Evolutionary conservation across 768 basidiomycete species (phyloP).

Genomic region (Floccularia luteovirens): DNA sequence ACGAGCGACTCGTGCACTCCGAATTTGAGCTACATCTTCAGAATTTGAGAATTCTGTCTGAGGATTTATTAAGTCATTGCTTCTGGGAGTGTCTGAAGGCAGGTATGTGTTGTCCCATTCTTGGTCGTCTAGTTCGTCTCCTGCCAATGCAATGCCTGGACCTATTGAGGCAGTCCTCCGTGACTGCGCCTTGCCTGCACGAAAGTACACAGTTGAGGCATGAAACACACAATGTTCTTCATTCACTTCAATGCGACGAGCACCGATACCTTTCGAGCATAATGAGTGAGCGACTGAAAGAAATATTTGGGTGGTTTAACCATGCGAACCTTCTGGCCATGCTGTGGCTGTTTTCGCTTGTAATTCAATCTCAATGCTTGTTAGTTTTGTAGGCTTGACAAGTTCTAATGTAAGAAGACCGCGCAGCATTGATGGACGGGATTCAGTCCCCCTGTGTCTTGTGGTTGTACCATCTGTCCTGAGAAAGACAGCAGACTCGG

Average conservation of each 20-base stretch:
- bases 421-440: constrained; percentile 47
- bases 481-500: constrained; percentile 71
- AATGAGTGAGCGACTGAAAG: neutral
- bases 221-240: constrained; percentile 76
- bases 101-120: constrained; percentile 20
- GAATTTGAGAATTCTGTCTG: neutral
- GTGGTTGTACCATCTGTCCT: constrained; percentile 33
- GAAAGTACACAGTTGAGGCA: constrained; percentile 66
- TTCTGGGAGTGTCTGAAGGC: neutral
- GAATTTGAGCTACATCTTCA: neutral
- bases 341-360: constrained; percentile 62
- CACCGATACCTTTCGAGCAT: constrained; percentile 47
- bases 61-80: neutral
- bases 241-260: constrained; percentile 63
- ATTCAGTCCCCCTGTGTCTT: constrained; percentile 18
- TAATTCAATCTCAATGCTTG: constrained; percentile 77
- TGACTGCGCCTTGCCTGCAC: constrained; percentile 34
- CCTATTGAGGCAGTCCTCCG: constrained; percentile 39
- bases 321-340: constrained; percentile 77
- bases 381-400: constrained; percentile 76
- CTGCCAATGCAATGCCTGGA: constrained; percentile 30
- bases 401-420: constrained; percentile 52
- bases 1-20: constrained; percentile 8
- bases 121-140: constrained; percentile 18
- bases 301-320: neutral